Base-by-base conservation (phyloP, 208 protist species). In the Trypanosoma avium region DNA sequence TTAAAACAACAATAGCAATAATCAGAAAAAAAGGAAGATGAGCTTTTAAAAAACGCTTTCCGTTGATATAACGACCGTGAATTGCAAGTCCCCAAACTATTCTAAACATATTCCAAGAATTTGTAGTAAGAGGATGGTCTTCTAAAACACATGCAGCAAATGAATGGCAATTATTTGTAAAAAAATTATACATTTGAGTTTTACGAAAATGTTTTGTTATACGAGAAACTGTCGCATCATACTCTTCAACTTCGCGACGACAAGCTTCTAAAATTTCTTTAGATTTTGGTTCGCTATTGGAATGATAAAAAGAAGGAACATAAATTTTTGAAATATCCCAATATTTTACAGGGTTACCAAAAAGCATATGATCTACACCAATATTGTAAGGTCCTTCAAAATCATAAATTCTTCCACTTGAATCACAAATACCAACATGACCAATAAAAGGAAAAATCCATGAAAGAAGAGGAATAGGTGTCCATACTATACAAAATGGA, bases 401-500 rank as follows among this genome's bases (percentile, higher is more conserved):
- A 73, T 98, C 94, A 57, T 87, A 81, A 55, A 97, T 90, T 46
- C 75, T 66, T 0, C 94, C 94, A 0, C 82, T 60, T 42, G 79
- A 93, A 61, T 94, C 92, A 43, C 82, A 87, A 36, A 98, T 95
- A 8, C 79, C 94, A 21, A 96, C 81, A 71, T 98, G 94, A 0
- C 94, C 94, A 22, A 98, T 70, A 40, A 97, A 91, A 2, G 94
- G 94, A 2, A 97, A 58, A 2, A 98, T 27, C 90, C 91, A 97
- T 40, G 84, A 89, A 13, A 98, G 73, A 15, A 94, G 1, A 0
- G 94, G 94, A 58, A 98, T 88, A 3, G 92, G 75, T 4, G 88
- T 84, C 94, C 92, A 98, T 6, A 97, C 90, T 30, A 98, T 60
- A 57, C 92, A 97, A 73, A 90, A 97, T 0, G 95, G 95, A 74